Evolutionary conservation across 2,329 filamentous ascomycete genomes (phyloP).

Genomic region (Claviceps sp.): DNA sequence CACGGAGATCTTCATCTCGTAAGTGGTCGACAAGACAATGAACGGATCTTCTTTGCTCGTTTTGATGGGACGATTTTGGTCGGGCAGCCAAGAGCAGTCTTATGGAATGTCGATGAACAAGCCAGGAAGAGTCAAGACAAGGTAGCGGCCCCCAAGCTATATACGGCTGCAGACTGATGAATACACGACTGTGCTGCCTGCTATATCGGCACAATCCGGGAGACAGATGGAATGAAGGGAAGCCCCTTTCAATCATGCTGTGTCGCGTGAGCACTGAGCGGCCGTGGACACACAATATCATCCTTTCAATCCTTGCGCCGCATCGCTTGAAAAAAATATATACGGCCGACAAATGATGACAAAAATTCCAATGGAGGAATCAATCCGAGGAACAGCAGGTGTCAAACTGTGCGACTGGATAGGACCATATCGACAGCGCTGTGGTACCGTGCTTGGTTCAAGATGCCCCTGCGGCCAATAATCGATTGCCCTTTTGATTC

Average conservation of each 20-base stretch:
- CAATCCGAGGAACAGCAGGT: background rate
- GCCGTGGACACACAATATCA: background rate
- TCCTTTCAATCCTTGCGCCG: background rate
- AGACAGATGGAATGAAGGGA: background rate
- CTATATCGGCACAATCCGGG: background rate
- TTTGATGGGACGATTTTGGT: background rate
- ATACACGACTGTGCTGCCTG: background rate
- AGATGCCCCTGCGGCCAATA: background rate
- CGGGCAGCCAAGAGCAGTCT: background rate
- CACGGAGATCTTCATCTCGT: conserved; percentile 26
- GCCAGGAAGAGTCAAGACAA: background rate
- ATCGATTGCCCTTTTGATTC: background rate
- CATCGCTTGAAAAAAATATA: background rate
- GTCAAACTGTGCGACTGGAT: background rate
- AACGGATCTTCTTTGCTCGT: background rate
- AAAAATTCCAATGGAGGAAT: background rate
- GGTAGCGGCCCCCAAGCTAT: background rate
- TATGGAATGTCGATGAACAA: background rate
- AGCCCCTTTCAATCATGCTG: background rate
- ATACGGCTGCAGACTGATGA: background rate
- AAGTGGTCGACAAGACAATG: background rate
- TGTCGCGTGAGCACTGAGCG: background rate
- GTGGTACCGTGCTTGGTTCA: background rate
- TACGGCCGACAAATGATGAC: background rate
- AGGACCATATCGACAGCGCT: background rate